Evolutionary conservation across 2,329 filamentous ascomycete genomes (phyloP), one percentile per base, ranked within the genome.

Genomic region (Dactylonectria macrodidyma): DNA sequence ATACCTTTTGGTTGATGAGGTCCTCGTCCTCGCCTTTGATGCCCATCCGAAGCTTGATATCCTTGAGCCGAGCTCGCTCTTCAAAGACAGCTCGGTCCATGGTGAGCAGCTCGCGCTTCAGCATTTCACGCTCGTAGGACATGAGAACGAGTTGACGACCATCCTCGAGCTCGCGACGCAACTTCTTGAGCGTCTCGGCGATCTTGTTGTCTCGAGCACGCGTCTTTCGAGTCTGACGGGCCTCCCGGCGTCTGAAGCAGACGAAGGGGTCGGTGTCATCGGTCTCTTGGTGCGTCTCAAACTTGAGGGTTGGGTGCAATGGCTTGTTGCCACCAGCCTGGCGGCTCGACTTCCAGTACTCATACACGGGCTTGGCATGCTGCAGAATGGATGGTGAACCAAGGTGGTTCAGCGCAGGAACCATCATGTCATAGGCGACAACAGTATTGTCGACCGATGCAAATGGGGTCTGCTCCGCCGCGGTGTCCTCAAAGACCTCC

Each of bases 231-330:
- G 95, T 95, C 80, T 97, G 94, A 65, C 96, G 92, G 54, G 97
- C 93, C 82, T 99, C 96, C 71, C 96, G 93, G 75, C 96, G 91
- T 79, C 96, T 91, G 89, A 99, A 99, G 83, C 96, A 99, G 77
- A 99, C 95, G 83, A 97, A 99, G 56, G 96, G 96, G 82, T 99
- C 96, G 76, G 93, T 90, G 79, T 99, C 96, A 81, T 99, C 96
- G 68, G 92, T 97, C 72, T 98, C 95, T 78, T 94, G 93, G 71
- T 96, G 94, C 54, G 92, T 97, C 84, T 99, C 96, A 73, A 97
- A 96, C 84, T 98, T 98, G 79, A 98, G 89, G 24, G 85, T 87
- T 8, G 94, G 90, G 77, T 95, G 92, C 68, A 98, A 84, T 6
- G 91, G 84, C 74, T 88, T 91, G 79, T 95, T 96, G 72, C 89